Conservation (phyloP, 306 rosid species). For the Prunus mume region DNA sequence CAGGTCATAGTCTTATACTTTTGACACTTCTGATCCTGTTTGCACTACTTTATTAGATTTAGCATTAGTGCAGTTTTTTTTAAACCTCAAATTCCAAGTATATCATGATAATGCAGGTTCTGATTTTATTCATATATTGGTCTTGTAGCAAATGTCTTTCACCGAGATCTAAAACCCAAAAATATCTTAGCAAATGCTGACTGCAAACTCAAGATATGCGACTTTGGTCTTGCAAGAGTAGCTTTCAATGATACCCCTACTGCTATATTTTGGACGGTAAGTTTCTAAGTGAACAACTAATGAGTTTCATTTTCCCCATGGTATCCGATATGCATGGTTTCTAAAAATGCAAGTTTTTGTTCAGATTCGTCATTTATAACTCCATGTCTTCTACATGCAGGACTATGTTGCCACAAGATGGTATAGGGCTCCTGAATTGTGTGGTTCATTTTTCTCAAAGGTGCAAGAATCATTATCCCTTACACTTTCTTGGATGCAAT, state of each 20-base stretch:
- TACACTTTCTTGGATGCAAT: slow-evolving; percentile 14
- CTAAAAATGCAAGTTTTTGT: not conserved
- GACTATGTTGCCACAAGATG: slow-evolving; percentile 99
- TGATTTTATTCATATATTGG: slow-evolving; percentile 35
- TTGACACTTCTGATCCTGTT: slow-evolving; percentile 9
- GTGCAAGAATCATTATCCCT: slow-evolving; percentile 36
- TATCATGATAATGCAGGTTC: slow-evolving; percentile 19
- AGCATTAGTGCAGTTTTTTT: not conserved
- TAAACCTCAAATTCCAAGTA: not conserved
- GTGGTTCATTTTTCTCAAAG: slow-evolving; percentile 99
- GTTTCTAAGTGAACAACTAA: slow-evolving; percentile 17
- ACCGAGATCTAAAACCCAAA: slow-evolving; percentile 96
- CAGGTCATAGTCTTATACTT: slow-evolving; percentile 56
- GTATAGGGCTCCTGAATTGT: slow-evolving; percentile 99
- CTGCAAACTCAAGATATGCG: slow-evolving; percentile 98
- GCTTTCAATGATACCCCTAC: slow-evolving; percentile 98
- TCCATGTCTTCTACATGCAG: slow-evolving; percentile 43
- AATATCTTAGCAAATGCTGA: slow-evolving; percentile 98
- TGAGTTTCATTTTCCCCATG: not conserved
- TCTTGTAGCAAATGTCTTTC: slow-evolving; percentile 92
- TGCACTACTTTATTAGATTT: slow-evolving; percentile 15
- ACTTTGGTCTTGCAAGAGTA: slow-evolving; percentile 99
- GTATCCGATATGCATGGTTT: not conserved
- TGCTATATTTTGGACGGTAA: slow-evolving; percentile 98
- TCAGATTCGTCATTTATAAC: not conserved